Evolutionary conservation across 2,329 filamentous ascomycete species (phyloP), one percentile per base, ranked within the genome.

Genomic region (Beauveria pseudobassiana): DNA sequence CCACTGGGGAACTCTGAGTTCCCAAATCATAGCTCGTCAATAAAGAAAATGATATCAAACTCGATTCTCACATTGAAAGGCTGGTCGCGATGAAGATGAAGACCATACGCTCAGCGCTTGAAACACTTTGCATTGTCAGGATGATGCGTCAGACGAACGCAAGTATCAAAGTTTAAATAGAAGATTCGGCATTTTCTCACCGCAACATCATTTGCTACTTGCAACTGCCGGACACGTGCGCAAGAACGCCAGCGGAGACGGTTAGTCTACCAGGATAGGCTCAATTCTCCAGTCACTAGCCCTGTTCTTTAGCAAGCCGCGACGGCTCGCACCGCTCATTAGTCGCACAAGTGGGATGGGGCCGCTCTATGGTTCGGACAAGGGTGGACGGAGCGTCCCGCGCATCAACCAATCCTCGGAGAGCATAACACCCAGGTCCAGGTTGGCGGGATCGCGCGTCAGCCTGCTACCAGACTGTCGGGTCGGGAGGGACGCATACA

Each of bases 311-410:
- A 40, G 30, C 42, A 53, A 55, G 48, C 54, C 51, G 56, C 56
- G 24, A 56, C 62, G 62, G 57, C 57, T 63, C 62, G 57, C 62
- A 63, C 57, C 57, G 58, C 58, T 63, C 52, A 56, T 63, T 63
- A 63, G 62, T 60, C 61, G 54, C 54, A 49, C 48, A 58, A 49
- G 42, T 59, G 61, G 61, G 49, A 59, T 52, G 61, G 61, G 61
- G 56, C 56, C 43, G 51, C 51, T 61, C 45, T 49, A 53, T 57
- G 58, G 62, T 52, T 57, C 53, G 62, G 58, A 63, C 62, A 63
- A 63, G 62, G 62, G 52, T 52, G 30, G 56, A 56, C 62, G 62
- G 62, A 57, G 50, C 62, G 42, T 63, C 62, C 62, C 62, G 62
- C 53, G 43, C 58, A 57, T 55, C 52, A 63, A 58, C 61, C 61